Evolutionary conservation across 495 filamentous ascomycete genomes (phyloP).

Genomic region (Penicillium coffeae): DNA sequence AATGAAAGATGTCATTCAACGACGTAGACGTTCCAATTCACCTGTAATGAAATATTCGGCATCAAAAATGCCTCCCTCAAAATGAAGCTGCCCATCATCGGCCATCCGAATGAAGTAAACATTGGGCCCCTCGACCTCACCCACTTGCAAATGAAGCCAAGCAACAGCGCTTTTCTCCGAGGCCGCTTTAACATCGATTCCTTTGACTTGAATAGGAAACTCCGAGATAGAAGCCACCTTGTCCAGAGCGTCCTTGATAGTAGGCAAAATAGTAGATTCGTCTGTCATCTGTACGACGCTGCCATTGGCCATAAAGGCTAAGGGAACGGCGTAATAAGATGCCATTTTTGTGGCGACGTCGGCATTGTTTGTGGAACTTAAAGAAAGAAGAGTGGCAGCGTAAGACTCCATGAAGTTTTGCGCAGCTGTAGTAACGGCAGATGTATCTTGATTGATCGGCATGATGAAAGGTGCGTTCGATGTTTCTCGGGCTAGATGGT

Average conservation of each 20-base stretch:
- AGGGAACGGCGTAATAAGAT: not conserved
- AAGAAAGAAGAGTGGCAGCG: not conserved
- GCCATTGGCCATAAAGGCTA: not conserved
- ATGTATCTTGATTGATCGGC: not conserved
- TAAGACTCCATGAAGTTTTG: not conserved
- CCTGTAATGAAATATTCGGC: not conserved
- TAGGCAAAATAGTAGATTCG: not conserved
- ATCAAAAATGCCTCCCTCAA: conserved; percentile 1
- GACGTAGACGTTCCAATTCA: not conserved
- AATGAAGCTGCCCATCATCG: not conserved
- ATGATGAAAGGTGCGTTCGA: not conserved
- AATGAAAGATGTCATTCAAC: not conserved
- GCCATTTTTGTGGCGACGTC: not conserved
- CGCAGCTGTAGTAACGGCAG: not conserved
- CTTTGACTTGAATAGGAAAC: not conserved
- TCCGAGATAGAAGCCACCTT: not conserved
- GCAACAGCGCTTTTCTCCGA: not conserved
- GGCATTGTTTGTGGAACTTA: not conserved
- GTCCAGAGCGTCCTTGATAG: not conserved
- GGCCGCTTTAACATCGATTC: not conserved
- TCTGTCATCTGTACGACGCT: not conserved
- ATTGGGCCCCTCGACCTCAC: not conserved
- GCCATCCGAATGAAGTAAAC: not conserved
- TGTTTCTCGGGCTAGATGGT: not conserved
- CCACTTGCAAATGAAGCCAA: not conserved